Percentiles rank a stretch among this genome's conserved stretches.
These are phyloP conservation scores for Oryza australiensis DNA, from an alignment of 176 grass and related monocot species.

Conservation along the genomic window DNA sequence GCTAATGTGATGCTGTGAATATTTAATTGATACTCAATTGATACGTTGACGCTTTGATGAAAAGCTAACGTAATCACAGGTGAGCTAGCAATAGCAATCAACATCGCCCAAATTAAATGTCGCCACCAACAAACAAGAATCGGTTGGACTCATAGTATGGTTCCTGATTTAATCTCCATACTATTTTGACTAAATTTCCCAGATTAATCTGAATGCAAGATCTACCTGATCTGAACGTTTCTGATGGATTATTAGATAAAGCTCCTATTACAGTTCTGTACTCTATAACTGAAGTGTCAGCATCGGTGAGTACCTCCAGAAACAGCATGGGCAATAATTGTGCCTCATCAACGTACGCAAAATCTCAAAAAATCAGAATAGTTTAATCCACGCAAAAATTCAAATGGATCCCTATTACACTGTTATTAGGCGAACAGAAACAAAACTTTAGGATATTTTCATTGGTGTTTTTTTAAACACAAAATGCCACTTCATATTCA, in stretches of 20 bases:
- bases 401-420: neutral
- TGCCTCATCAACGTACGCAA: neutral
- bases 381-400: neutral
- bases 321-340: constrained; percentile 4
- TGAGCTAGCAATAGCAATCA: neutral
- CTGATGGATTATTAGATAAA: neutral
- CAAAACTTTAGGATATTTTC: neutral
- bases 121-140: constrained; percentile 39
- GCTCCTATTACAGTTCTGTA: neutral
- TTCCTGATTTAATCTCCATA: neutral
- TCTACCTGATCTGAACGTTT: constrained; percentile 2
- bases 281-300: neutral
- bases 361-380: neutral
- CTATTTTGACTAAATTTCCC: neutral
- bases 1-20: neutral
- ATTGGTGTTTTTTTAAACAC: neutral
- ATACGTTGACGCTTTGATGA: neutral
- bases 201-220: constrained; percentile 13
- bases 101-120: constrained; percentile 42
- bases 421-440: neutral
- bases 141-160: constrained; percentile 7
- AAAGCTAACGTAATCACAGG: constrained; percentile 19
- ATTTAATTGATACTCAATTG: neutral
- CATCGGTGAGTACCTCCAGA: neutral
- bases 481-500: neutral